Conservation (phyloP, 2,329 filamentous ascomycete genomes). For the Pseudocercospora fuligena region DNA sequence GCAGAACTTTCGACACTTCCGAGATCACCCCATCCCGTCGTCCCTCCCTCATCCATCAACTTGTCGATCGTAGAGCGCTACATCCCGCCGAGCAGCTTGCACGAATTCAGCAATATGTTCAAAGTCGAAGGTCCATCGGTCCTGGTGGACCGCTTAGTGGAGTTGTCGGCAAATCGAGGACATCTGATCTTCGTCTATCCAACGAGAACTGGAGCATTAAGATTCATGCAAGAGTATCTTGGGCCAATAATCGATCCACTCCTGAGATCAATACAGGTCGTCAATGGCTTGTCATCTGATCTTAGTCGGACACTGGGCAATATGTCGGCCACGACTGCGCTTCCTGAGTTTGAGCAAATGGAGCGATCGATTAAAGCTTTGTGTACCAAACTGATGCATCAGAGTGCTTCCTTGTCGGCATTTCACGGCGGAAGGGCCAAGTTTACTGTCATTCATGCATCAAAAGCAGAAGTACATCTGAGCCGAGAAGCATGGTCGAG, state of each 20-base stretch:
- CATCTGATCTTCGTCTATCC: constrained; percentile 68
- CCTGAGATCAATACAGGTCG: constrained; percentile 62
- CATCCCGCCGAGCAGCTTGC: constrained; percentile 64
- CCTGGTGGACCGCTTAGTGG: constrained; percentile 64
- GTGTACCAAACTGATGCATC: constrained; percentile 35
- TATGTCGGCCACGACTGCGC: constrained; percentile 58
- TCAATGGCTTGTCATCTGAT: constrained; percentile 63
- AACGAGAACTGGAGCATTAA: constrained; percentile 60
- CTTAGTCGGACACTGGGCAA: constrained; percentile 59
- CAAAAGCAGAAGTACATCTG: constrained; percentile 56
- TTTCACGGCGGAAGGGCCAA: constrained; percentile 40
- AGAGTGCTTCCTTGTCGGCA: constrained; percentile 36
- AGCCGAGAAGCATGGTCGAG: constrained; percentile 60
- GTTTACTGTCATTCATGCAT: constrained; percentile 54
- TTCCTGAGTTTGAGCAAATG: constrained; percentile 58
- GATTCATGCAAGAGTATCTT: constrained; percentile 64
- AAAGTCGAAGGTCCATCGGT: constrained; percentile 59
- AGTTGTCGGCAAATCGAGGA: constrained; percentile 62
- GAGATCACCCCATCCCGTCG: constrained; percentile 61
- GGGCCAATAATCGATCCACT: constrained; percentile 66
- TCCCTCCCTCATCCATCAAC: constrained; percentile 64
- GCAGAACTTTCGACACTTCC: constrained; percentile 56
- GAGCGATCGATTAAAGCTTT: constrained; percentile 31
- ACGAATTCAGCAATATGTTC: constrained; percentile 66
- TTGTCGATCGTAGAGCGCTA: constrained; percentile 67